Evolutionary conservation across 2,329 filamentous ascomycete species (phyloP).

Genomic region (Neurospora sp.): DNA sequence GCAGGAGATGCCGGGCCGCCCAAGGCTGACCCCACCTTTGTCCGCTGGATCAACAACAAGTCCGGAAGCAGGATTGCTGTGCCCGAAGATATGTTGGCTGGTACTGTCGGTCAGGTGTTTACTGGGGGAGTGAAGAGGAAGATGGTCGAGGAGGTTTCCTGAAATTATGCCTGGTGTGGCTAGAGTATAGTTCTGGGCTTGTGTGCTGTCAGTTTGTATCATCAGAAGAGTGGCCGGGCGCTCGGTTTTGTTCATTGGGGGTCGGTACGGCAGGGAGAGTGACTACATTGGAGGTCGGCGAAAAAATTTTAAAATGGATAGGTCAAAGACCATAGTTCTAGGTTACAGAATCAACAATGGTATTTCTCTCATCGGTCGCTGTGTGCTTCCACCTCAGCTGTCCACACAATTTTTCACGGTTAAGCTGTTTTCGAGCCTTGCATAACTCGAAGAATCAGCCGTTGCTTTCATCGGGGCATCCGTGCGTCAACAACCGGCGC

Average conservation of each 20-base stretch:
- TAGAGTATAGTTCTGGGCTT: neutral
- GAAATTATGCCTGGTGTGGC: neutral
- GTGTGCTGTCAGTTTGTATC: neutral
- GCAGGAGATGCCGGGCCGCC: constrained; percentile 31
- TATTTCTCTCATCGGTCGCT: neutral
- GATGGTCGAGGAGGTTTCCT: constrained; percentile 47
- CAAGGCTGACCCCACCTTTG: constrained; percentile 50
- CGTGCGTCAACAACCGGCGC: neutral
- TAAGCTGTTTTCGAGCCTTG: neutral
- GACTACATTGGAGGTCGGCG: neutral
- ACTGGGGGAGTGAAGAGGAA: constrained; percentile 28
- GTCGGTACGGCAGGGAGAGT: neutral
- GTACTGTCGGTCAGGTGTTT: constrained; percentile 54
- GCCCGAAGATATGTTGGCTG: constrained; percentile 57
- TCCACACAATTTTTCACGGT: neutral
- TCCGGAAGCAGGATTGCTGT: constrained; percentile 54
- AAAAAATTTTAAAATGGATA: neutral
- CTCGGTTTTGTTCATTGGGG: neutral
- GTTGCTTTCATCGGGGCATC: neutral
- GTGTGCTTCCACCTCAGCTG: neutral
- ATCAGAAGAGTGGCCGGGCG: neutral
- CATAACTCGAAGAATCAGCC: neutral
- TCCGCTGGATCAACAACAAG: constrained; percentile 62
- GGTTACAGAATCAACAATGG: neutral
- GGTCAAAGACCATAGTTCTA: neutral